phyloP scores from a whole-genome alignment of 2,329 filamentous ascomycete species.

The Alternaria postmessia region DNA sequence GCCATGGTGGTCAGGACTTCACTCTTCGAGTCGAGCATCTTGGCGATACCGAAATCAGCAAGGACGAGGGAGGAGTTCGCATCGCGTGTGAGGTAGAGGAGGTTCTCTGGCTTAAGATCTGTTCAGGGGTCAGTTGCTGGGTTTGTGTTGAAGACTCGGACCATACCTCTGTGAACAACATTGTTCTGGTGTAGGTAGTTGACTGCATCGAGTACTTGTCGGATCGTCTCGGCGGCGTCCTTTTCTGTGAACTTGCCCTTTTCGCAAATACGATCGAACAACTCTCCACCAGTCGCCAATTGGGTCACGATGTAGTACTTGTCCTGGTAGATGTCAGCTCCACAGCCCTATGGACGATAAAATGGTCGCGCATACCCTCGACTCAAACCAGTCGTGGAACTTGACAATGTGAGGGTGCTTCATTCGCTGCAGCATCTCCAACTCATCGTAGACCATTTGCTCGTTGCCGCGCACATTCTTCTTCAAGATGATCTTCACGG shows the following conservation, averaged over 20 bases:
- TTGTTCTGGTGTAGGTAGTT: constrained; percentile 94
- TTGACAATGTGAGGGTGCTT: constrained; percentile 95
- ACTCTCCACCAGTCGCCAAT: constrained; percentile 91
- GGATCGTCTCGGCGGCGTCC: constrained; percentile 94
- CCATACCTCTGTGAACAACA: constrained; percentile 89
- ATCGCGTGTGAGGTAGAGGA: constrained; percentile 86
- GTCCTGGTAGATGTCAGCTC: constrained; percentile 67
- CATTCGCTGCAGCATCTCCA: constrained; percentile 89
- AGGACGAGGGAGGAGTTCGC: constrained; percentile 85
- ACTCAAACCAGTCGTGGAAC: constrained; percentile 99
- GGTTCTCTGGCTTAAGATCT: constrained; percentile 98
- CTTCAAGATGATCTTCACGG: constrained; percentile 98
- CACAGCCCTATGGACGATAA: not conserved
- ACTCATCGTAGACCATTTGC: constrained; percentile 97
- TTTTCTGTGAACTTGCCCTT: constrained; percentile 98
- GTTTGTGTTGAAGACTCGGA: not conserved
- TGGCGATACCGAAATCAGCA: constrained; percentile 97
- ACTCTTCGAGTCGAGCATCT: constrained; percentile 90
- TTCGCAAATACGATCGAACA: constrained; percentile 98
- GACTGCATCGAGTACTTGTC: constrained; percentile 90
- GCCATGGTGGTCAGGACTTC: constrained; percentile 98
- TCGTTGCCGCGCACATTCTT: constrained; percentile 99
- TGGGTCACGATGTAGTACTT: constrained; percentile 99
- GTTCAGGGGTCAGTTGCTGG: constrained; percentile 27
- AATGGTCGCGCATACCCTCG: constrained; percentile 69